A percentile compares a stretch with the other conserved stretches of the same genome.
phyloP scores from a whole-genome alignment of 495 filamentous ascomycete genomes.

The Cercophora newfieldiana region DNA sequence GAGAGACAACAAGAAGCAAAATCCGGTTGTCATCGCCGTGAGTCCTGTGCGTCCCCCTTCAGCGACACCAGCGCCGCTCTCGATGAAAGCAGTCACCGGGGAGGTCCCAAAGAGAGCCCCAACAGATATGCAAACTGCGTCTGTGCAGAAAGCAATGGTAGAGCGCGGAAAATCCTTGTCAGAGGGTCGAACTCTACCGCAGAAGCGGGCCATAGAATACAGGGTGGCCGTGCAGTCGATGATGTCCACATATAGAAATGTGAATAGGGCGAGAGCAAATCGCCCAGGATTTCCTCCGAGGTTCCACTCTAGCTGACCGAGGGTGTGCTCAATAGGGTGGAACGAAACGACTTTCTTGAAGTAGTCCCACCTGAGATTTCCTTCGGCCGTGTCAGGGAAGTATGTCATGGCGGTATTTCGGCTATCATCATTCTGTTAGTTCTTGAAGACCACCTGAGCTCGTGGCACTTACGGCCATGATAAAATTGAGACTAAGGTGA shows the following conservation, averaged over 20 bases:
- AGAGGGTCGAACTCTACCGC: conserved; percentile 58
- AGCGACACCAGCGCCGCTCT: conserved; percentile 79
- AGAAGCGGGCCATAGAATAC: conserved; percentile 83
- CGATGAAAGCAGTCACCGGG: conserved; percentile 79
- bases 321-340: conserved; percentile 68
- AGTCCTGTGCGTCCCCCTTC: conserved; percentile 79
- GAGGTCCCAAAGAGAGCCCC: conserved; percentile 73
- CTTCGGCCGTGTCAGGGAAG: conserved; percentile 68
- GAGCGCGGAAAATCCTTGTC: conserved; percentile 65
- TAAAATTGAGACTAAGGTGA: conserved; percentile 74
- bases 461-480: conserved; percentile 64
- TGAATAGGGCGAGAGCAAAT: conserved; percentile 76
- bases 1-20: conserved; percentile 74
- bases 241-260: conserved; percentile 86
- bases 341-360: conserved; percentile 78
- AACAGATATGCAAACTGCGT: conserved; percentile 73
- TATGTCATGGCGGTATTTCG: conserved; percentile 73
- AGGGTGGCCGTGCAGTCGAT: conserved; percentile 63
- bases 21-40: conserved; percentile 69
- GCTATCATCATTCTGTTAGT: conserved; percentile 25
- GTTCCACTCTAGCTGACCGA: conserved; percentile 68
- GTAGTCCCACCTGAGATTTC: conserved; percentile 67
- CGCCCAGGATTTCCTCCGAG: conserved; percentile 52
- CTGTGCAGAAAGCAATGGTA: conserved; percentile 65
- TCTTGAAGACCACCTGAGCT: neutral